Evolutionary conservation across 192 early-diverging fungal species (phyloP), one percentile per base, ranked within the genome.

Genomic region (Borealophlyctis nickersoniae): DNA sequence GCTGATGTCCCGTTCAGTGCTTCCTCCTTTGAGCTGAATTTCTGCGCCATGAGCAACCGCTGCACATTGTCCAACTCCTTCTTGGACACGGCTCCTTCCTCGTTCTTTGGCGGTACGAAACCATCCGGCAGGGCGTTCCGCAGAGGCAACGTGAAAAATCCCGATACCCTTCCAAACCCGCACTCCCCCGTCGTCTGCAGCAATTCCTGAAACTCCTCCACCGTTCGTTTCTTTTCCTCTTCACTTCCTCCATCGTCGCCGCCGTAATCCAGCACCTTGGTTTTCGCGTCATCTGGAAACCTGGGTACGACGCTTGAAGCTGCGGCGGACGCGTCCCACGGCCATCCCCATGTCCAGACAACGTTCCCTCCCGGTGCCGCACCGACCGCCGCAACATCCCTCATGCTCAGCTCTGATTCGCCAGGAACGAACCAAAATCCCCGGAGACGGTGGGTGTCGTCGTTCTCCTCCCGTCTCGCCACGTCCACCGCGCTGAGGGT

Each of bases 101-200:
- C 22, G 48, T 49, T 32, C 9, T 31, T 53, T 1, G 29, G 2
- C 13, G 36, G 1, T 19, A 11, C 27, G 11, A 28, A 24, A 9
- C 55, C 49, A 29, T 39, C 48, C n/a, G n/a, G 36, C 36, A 19
- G 5, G 4, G 52, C 3, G 7, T 50, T 19, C 33, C 33, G n/a
- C 26, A 35, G 24, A 29, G n/a, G 22, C 2, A 77, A 29, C 22
- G 66, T 60, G 64, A 90, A 86, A 49, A 90, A 90, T 1, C 84
- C 91, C 1, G 87, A 73, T 35, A 86, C 69, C 39, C 82, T 85
- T 13, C 90, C 87, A 2, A 82, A 76, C 13, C 84, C 86, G 63
- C 89, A 91, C 58, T 93, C 92, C 52, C 89, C 87, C 14, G 86
- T 82, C 48, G 88, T 77, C 4, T 84, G 71, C 30, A 90, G 66